Evolutionary conservation across 2,329 filamentous ascomycete genomes (phyloP).

Genomic region (Penicillium verrucosum): DNA sequence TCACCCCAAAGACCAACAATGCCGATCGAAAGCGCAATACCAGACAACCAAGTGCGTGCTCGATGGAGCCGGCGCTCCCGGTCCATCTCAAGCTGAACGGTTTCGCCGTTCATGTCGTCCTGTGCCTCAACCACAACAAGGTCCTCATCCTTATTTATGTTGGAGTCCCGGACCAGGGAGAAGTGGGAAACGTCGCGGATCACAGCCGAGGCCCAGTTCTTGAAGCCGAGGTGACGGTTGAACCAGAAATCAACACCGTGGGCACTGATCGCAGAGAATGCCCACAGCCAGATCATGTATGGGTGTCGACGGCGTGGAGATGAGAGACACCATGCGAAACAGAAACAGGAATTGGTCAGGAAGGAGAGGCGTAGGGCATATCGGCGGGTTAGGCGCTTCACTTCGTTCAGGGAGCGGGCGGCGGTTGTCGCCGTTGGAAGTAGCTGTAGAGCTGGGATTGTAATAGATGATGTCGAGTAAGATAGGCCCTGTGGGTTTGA

Average conservation of each 20-base stretch:
- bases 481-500: constrained; percentile 68
- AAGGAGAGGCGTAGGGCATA: constrained; percentile 66
- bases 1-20: constrained; percentile 51
- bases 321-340: constrained; percentile 74
- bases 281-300: constrained; percentile 81
- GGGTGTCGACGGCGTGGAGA: constrained; percentile 75
- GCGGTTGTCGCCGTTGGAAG: constrained; percentile 73
- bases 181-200: constrained; percentile 45
- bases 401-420: constrained; percentile 65
- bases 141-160: constrained; percentile 36
- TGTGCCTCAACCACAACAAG: constrained; percentile 39
- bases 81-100: constrained; percentile 44
- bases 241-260: constrained; percentile 67
- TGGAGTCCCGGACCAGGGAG: constrained; percentile 12
- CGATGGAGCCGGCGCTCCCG: constrained; percentile 40
- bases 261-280: constrained; percentile 52
- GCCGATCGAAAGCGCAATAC: constrained; percentile 44
- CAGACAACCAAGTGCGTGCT: constrained; percentile 39
- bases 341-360: constrained; percentile 67
- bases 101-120: constrained; percentile 46
- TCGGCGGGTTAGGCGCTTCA: constrained; percentile 60
- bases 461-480: constrained; percentile 74
- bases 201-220: constrained; percentile 30
- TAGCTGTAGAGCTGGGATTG: constrained; percentile 74
- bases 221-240: constrained; percentile 60